Base-by-base conservation (phyloP, 257 asterid species). In the Nicotiana benthamiana region DNA sequence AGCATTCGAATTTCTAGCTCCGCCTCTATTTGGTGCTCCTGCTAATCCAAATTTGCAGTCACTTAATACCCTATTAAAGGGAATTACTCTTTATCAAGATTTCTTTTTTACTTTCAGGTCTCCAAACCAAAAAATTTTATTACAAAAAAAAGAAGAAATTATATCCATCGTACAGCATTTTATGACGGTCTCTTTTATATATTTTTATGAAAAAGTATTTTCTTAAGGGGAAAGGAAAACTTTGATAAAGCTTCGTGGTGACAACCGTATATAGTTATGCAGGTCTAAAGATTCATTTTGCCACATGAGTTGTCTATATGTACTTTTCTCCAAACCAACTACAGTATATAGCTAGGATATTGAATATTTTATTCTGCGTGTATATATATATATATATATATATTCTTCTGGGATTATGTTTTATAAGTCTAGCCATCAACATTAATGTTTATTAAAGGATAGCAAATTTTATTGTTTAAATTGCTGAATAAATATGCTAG, bases 221-320 rank as follows among this genome's bases (percentile, higher is more conserved):
- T 40, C 40, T 20, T 10, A 67, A 67, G 75, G 54, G 30, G 3
- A 24, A 27, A 13, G 70, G 40, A 5, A 3, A 40, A 70, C 20
- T 20, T 40, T 46, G 60, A 72, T 13, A 72, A 11, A 51, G 54
- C 54, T 51, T 51, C 17, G 54, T 12, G 54, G 78, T 46, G 60
- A 72, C 60, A 46, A 72, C 57, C 36, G 24, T 70, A 20, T 70
- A 20, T 36, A 68, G 10, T 10, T 20, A 40, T 6, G 77, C 77
- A 70, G 34, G 77, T 70, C 77, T 70, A 46, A 72, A 72, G 78
- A 72, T 46, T 46, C 61, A 46, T 46, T 72, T 72, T 72, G 60
- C n/a, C 78, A 72, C 78, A 72, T 72, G 78, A 72, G 48, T 48
- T 72, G 78, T 72, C 78, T 70, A 70, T 40, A 6, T 20, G 20